These are phyloP conservation scores for Ogataea nakhonphanomensis DNA, from an alignment of 805 yeast species.

Conservation along the genomic window DNA sequence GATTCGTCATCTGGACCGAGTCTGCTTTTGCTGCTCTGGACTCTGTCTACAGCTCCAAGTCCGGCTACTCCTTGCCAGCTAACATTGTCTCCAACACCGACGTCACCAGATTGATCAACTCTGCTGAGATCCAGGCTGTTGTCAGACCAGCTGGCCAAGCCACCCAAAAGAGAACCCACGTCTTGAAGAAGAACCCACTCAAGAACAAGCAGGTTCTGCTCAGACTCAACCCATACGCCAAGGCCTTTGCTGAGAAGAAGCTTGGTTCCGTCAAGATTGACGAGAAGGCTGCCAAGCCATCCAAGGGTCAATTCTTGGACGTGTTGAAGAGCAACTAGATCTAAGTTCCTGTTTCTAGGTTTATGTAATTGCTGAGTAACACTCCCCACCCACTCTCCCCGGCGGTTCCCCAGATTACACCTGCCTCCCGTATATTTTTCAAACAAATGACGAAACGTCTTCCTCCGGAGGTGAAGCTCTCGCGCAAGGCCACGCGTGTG, in stretches of 20 bases:
- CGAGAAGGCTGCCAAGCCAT: slow-evolving; percentile 58
- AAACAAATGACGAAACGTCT: slow-evolving; percentile 58
- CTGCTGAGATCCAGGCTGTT: slow-evolving; percentile 97
- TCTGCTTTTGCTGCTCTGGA: slow-evolving; percentile 96
- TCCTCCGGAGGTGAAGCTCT: slow-evolving; percentile 47
- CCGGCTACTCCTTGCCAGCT: slow-evolving; percentile 88
- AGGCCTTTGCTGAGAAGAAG: slow-evolving; percentile 91
- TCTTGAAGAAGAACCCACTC: slow-evolving; percentile 98
- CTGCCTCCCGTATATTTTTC: slow-evolving; percentile 5
- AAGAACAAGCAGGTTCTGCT: slow-evolving; percentile 98
- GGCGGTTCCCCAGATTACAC: slow-evolving; percentile 13
- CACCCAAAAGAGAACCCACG: slow-evolving; percentile 89
- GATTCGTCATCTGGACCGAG: slow-evolving; percentile 99
- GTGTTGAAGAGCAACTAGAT: slow-evolving; percentile 61
- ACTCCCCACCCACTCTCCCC: background rate
- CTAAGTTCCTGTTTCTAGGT: too few relatives aligned
- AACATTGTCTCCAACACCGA: slow-evolving; percentile 95
- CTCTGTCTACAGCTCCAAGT: slow-evolving; percentile 94
- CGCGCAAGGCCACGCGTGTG: slow-evolving; percentile 58
- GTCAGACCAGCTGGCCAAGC: slow-evolving; percentile 95
- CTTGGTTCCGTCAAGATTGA: slow-evolving; percentile 78
- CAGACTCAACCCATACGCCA: slow-evolving; percentile 99
- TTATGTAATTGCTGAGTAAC: slow-evolving; percentile 1
- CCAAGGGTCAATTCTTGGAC: slow-evolving; percentile 66
- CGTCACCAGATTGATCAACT: slow-evolving; percentile 95